Evolutionary conservation across 306 rosid species (phyloP).

Genomic region (Hippophae tibetana): DNA sequence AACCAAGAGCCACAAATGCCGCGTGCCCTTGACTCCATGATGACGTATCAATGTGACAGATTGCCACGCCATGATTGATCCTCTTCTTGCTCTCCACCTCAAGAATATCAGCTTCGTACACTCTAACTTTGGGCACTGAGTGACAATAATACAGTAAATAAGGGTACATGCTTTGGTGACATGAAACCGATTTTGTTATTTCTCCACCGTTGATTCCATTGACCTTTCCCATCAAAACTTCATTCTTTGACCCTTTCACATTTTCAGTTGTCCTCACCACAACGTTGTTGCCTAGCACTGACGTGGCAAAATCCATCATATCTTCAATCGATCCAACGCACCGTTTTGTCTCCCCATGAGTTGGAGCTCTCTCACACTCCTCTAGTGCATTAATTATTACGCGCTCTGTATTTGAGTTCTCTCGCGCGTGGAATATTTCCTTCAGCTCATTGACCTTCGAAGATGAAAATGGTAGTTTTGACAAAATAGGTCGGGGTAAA

Average conservation of each 20-base stretch:
- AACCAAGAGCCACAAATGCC: conserved; percentile 57
- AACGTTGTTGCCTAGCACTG: conserved; percentile 40
- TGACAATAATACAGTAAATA: conserved; percentile 80
- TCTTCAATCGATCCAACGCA: conserved; percentile 69
- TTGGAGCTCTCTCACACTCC: conserved; percentile 64
- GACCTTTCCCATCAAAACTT: conserved; percentile 54
- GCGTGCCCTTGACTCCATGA: conserved; percentile 61
- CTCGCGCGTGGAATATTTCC: conserved; percentile 36
- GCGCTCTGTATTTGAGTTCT: conserved; percentile 35
- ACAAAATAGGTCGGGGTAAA: conserved; percentile 41
- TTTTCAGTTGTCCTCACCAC: conserved; percentile 33
- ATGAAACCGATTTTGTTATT: conserved; percentile 61
- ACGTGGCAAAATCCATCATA: conserved; percentile 59
- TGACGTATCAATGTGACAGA: conserved; percentile 79
- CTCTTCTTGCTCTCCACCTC: conserved; percentile 18
- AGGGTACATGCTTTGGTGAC: conserved; percentile 86
- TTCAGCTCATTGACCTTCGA: conserved; percentile 16
- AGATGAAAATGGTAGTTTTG: conserved; percentile 53
- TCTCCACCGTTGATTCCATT: conserved; percentile 47
- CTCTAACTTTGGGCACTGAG: conserved; percentile 66
- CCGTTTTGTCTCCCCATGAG: conserved; percentile 56
- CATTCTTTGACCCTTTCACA: conserved; percentile 40
- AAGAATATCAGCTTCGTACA: conserved; percentile 59
- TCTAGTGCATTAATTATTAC: conserved; percentile 28
- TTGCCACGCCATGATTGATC: conserved; percentile 59